phyloP scores from a whole-genome alignment of 371 early-diverging fungal genomes.

The Mucor velutinosus region DNA sequence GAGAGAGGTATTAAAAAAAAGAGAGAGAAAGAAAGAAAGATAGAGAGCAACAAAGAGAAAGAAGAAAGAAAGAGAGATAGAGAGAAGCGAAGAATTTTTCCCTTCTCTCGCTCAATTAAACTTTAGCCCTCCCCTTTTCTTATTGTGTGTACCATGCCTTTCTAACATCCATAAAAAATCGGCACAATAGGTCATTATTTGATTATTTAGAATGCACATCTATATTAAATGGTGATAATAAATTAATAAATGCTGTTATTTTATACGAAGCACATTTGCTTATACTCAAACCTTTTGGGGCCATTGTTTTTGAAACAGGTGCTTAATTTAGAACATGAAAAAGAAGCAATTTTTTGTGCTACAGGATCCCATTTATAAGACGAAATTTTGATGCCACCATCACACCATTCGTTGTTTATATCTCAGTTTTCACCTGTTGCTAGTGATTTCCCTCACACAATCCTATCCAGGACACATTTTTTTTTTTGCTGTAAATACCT shows the following conservation, averaged over 20 bases:
- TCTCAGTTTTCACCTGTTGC: background rate
- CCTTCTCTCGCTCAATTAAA: constrained; percentile 1
- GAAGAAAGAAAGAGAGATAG: background rate
- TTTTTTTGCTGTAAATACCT: background rate
- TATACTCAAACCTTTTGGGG: background rate
- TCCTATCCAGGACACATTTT: background rate
- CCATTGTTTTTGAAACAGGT: background rate
- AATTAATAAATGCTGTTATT: background rate
- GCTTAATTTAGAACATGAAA: background rate
- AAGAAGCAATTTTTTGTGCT: background rate
- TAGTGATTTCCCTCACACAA: background rate
- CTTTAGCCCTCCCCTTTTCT: background rate
- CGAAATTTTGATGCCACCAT: constrained; percentile 2
- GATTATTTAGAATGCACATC: background rate
- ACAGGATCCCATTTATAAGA: background rate
- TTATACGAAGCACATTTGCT: background rate
- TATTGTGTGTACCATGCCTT: constrained; percentile 1
- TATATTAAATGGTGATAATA: background rate
- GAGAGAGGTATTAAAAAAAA: background rate
- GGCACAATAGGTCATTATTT: background rate
- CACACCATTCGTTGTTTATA: background rate
- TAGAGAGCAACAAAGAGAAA: background rate
- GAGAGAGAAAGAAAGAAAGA: background rate
- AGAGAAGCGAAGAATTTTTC: background rate
- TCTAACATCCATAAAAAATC: background rate